phyloP scores from a whole-genome alignment of 805 yeast species.

The Wickerhamomyces chambardii region DNA sequence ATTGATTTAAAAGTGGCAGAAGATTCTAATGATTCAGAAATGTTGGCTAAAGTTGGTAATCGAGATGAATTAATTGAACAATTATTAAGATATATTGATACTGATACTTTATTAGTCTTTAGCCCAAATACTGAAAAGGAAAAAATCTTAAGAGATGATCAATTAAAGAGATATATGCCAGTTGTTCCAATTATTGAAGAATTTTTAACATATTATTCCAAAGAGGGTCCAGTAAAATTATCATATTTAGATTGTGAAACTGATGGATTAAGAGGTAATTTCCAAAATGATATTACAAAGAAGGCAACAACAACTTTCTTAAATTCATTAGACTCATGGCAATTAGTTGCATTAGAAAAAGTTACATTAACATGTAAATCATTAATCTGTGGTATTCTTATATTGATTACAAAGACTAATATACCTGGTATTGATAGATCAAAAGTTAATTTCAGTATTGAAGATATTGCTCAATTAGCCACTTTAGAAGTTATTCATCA shows the following conservation, averaged over 20 bases:
- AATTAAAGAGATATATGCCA: constrained; percentile 70
- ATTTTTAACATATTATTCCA: constrained; percentile 33
- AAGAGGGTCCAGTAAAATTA: constrained; percentile 21
- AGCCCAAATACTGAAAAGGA: constrained; percentile 77
- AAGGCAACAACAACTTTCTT: constrained; percentile 60
- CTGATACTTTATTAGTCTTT: constrained; percentile 86
- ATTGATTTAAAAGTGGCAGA: constrained; percentile 55
- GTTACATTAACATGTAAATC: constrained; percentile 85
- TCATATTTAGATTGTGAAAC: constrained; percentile 69
- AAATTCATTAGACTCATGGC: constrained; percentile 55
- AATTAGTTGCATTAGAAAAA: constrained; percentile 82
- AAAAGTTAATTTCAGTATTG: constrained; percentile 12
- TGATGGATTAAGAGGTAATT: constrained; percentile 75
- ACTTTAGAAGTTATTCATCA: constrained; percentile 80
- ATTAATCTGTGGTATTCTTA: constrained; percentile 68
- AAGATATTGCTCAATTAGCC: constrained; percentile 67
- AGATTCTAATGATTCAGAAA: constrained; percentile 31
- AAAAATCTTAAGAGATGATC: constrained; percentile 73
- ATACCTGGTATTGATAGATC: constrained; percentile 51
- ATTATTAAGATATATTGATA: constrained; percentile 79
- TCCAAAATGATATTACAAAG: constrained; percentile 52
- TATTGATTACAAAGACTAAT: constrained; percentile 34
- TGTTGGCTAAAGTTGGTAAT: constrained; percentile 51
- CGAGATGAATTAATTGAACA: constrained; percentile 45
- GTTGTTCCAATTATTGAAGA: constrained; percentile 59